Evolutionary conservation across 768 basidiomycete genomes (phyloP), one percentile per base, ranked within the genome.

Genomic region (Serpula lacrymans): DNA sequence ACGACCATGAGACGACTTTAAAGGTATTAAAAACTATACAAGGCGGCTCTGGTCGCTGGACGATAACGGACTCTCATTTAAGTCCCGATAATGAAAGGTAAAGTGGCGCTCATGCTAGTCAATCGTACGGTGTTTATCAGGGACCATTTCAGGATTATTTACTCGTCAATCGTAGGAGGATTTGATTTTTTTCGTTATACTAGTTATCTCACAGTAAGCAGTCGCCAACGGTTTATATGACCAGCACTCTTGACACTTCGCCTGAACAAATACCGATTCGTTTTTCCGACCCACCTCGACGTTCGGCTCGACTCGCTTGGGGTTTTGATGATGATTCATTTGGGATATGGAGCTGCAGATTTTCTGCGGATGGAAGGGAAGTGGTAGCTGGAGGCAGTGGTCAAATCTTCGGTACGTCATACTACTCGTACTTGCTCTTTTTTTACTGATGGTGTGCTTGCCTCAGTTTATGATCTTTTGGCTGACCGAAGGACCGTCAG

Each of bases 281-380:
- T 16, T 82, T 84, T 46, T 54, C 66, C 14, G 78, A 82, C 48
- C 63, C 71, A 41, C 48, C 69, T 57, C 59, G 58, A 40, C 52
- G 75, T 51, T 49, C 48, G 45, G 49, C 43, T 17, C 62, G 55
- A 13, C 47, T 62, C 25, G 31, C 43, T n/a, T 69, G 67, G 55
- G 62, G 60, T 16, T 6, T 14, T 33, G 67, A 68, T 21, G 61
- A 70, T 6, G 75, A 77, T 26, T 64, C 70, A 12, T 83, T 80
- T 43, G 80, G 87, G 34, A 88, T 98, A 39, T 99, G 89, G 83
- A 91, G 88, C 47, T 92, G 95, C 57, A 80, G 88, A 30, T 98
- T 98, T 60, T 97, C 93, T 25, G 91, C 94, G 6, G 95, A 98
- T 53, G 94, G 92, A 1, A 89, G 86, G 34, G 96, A 99, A 62